Evolutionary conservation across 1,284 basidiomycete species (phyloP).

Genomic region (Apiotrichum sp.): DNA sequence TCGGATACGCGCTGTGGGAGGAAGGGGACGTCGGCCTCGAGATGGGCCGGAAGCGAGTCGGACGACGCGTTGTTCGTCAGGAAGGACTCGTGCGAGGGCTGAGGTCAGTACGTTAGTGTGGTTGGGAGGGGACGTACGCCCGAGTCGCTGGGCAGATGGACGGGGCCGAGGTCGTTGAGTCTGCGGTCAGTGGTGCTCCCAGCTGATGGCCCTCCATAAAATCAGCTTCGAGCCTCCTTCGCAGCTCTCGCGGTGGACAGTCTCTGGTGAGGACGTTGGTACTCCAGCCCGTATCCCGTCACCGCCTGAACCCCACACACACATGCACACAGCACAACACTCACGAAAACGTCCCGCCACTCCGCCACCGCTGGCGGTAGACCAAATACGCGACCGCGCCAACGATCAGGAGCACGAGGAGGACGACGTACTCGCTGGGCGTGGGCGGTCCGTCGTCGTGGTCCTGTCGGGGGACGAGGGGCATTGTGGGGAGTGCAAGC

Average conservation of each 20-base stretch:
- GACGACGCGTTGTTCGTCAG: slow-evolving; percentile 35
- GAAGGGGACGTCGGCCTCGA: slow-evolving; percentile 13
- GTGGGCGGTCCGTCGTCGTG: slow-evolving; percentile 1
- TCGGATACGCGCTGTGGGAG: slow-evolving; percentile 1
- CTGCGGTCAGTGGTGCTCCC: too few species aligned
- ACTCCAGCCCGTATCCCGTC: too few species aligned
- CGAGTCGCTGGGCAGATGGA: too few species aligned
- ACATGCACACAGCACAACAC: too few species aligned
- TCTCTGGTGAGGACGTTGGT: too few species aligned
- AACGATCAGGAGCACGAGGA: slow-evolving; percentile 21
- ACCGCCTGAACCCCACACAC: too few species aligned
- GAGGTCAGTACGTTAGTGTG: not conserved
- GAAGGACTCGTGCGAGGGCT: slow-evolving; percentile 35
- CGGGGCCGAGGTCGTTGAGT: too few species aligned
- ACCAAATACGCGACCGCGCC: slow-evolving; percentile 20
- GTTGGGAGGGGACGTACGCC: too few species aligned
- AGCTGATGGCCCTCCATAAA: too few species aligned
- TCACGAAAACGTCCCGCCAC: too few species aligned
- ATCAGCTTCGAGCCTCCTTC: too few species aligned
- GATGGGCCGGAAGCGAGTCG: slow-evolving; percentile 32
- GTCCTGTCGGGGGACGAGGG: not conserved
- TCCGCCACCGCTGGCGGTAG: slow-evolving; percentile 8
- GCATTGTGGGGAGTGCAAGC: not conserved
- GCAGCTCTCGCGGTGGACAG: too few species aligned
- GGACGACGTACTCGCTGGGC: slow-evolving; percentile 17